Percentiles rank a stretch among this genome's conserved stretches.
phyloP scores from a whole-genome alignment of 768 basidiomycete species.

The Exsudoporus frostii region DNA sequence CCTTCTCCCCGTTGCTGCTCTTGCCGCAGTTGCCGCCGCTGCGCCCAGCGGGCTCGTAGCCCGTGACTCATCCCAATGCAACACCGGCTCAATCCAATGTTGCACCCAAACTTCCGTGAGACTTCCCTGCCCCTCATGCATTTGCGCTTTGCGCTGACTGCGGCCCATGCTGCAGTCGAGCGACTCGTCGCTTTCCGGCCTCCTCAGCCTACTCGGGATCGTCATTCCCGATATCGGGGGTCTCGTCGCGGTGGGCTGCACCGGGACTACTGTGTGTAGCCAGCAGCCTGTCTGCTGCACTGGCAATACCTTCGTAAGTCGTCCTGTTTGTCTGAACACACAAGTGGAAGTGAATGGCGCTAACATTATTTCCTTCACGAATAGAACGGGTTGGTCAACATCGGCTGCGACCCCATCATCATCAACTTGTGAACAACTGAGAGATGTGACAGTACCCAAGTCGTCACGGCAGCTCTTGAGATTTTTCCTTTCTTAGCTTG shows the following conservation, averaged over 20 bases:
- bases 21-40: constrained; percentile 1
- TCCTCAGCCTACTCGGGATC: constrained; percentile 1
- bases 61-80: background rate
- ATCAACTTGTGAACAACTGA: background rate
- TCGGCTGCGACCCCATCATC: constrained; percentile 13
- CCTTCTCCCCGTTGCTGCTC: constrained; percentile 10
- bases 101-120: background rate
- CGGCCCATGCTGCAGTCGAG: background rate
- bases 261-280: constrained; percentile 3
- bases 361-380: too few relatives aligned
- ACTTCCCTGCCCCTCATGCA: too few relatives aligned
- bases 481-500: too few relatives aligned
- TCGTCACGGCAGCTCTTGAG: too few relatives aligned
- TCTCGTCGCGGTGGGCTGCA: constrained; percentile 8
- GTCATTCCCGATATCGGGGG: background rate
- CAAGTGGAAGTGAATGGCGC: too few relatives aligned
- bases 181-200: too few relatives aligned
- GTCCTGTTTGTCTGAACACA: background rate
- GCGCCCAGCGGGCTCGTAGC: background rate
- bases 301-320: constrained; percentile 10
- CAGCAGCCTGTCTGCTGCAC: constrained; percentile 19
- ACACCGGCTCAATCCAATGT: constrained; percentile 7
- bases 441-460: too few relatives aligned
- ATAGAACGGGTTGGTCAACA: constrained; percentile 7
- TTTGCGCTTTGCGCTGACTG: background rate